Base-by-base conservation (phyloP, 108 stramenopile genomes). In the Stephanodiscus triporus region DNA sequence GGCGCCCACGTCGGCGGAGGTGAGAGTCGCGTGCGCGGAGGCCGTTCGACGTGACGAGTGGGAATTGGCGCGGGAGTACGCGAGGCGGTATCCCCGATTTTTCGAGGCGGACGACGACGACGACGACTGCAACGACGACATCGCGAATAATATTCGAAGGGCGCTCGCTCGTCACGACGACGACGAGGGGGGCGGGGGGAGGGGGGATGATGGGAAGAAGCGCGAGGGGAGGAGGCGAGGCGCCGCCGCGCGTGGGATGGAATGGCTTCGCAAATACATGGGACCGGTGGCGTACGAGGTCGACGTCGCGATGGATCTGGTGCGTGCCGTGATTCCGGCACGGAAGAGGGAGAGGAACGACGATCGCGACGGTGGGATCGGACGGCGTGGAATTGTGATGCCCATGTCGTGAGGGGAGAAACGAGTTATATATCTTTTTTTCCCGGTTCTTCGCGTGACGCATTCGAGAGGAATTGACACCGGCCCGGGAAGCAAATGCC, bases 11-110 rank as follows among this genome's bases (percentile, higher is more conserved):
- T 38, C 67, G 29, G 29, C 67, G 19, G 55, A 79, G 50, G 48
- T 79, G 20, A 38, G 47, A 26, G 5, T 16, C 26, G 71, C 71
- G 22, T 79, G 71, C 24, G 49, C 50, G 19, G 70, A 79, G 26
- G 78, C 78, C 3, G 66, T 61, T 9, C 29, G 61, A 37, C 14
- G 57, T 58, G 58, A 71, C n/a, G 78, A 79, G 26, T 79, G 68
- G 76, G 66, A 72, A 40, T 14, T 61, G 20, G 70, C 60, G n/a
- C 68, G 68, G 20, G 68, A 68, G 50, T 56, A 54, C 20, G 14
- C 24, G 58, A 29, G 20, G 58, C 48, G 19, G n/a, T 49, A 49
- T 7, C 48, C 16, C 19, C 16, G 5, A 49, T 16, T 3, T 2
- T 49, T n/a, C n/a, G n/a, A n/a, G n/a, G n/a, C n/a, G n/a, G n/a